phyloP scores from a whole-genome alignment of 1,139 yeast genomes.

The Candida frijolesensis region DNA sequence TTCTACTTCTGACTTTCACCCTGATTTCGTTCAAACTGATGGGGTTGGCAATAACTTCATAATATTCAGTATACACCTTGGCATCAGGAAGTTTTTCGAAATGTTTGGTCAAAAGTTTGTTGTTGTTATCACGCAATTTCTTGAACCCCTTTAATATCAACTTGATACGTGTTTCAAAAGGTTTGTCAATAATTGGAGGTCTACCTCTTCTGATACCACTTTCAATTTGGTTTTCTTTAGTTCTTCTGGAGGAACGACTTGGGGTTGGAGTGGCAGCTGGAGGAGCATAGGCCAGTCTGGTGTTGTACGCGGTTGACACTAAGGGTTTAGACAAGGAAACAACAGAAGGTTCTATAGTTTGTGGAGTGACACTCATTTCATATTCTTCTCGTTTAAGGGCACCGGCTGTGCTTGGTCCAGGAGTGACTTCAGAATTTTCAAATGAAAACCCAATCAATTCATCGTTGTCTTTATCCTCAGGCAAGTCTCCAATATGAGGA shows the following conservation, averaged over 20 bases:
- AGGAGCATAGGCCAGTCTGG: conserved; percentile 5
- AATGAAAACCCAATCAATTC: conserved; percentile 12
- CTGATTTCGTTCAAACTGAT: conserved; percentile 81
- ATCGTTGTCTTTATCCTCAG: conserved; percentile 46
- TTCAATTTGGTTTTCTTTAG: conserved; percentile 28
- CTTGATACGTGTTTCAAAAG: conserved; percentile 90
- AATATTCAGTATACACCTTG: conserved; percentile 67
- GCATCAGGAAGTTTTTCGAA: conserved; percentile 86
- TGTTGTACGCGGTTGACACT: conserved; percentile 11
- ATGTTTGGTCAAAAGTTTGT: conserved; percentile 51
- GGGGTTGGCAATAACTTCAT: conserved; percentile 64
- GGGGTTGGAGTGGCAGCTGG: conserved; percentile 5
- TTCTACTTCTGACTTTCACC: conserved; percentile 83
- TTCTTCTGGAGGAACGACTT: conserved; percentile 7
- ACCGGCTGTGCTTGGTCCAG: conserved; percentile 6
- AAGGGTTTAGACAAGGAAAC: conserved; percentile 14
- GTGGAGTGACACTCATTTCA: conserved; percentile 18
- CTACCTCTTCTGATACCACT: conserved; percentile 83
- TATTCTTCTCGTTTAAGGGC: conserved; percentile 12
- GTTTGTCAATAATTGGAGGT: conserved; percentile 94
- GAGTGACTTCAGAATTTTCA: conserved; percentile 8
- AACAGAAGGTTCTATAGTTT: conserved; percentile 9
- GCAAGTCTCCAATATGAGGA: conserved; percentile 77
- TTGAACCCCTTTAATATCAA: conserved; percentile 80
- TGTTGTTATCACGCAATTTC: conserved; percentile 60